Conservation (phyloP, 106 monocot genomes). For the Acanthochlamys bracteata region DNA sequence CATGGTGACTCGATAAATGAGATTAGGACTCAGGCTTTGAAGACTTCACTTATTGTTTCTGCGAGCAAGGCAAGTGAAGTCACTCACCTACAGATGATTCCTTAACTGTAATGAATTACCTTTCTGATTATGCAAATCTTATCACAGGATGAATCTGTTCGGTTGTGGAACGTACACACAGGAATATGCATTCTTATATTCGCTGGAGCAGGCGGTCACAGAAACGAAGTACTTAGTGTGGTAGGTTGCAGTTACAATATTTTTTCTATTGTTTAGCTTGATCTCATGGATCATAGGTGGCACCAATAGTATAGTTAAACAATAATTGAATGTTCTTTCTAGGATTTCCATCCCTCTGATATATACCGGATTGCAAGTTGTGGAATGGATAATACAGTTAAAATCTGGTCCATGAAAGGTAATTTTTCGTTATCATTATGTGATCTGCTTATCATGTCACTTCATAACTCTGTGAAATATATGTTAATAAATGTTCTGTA, state of each 20-base stretch:
- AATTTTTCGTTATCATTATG: background rate
- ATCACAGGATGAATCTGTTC: slow-evolving; percentile 95
- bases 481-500: too few relatives aligned
- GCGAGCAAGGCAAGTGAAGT: slow-evolving; percentile 74
- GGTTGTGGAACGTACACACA: slow-evolving; percentile 95
- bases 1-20: slow-evolving; percentile 98
- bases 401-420: slow-evolving; percentile 99
- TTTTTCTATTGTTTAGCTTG: background rate
- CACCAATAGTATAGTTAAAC: background rate
- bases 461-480: too few relatives aligned
- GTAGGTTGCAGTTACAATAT: slow-evolving; percentile 31
- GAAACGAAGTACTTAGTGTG: slow-evolving; percentile 99
- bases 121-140: background rate
- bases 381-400: slow-evolving; percentile 98
- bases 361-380: slow-evolving; percentile 94
- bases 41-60: slow-evolving; percentile 88
- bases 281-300: background rate
- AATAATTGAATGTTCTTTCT: slow-evolving; percentile 3
- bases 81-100: background rate
- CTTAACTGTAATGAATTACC: background rate
- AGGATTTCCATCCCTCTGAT: slow-evolving; percentile 99
- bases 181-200: slow-evolving; percentile 98
- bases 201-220: slow-evolving; percentile 95
- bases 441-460: too few relatives aligned
- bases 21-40: slow-evolving; percentile 83